A percentile compares a stretch with the other conserved stretches of the same genome.
These are phyloP conservation scores for Colletotrichum sp. DNA, from an alignment of 2,329 filamentous ascomycete genomes.

Conservation along the genomic window DNA sequence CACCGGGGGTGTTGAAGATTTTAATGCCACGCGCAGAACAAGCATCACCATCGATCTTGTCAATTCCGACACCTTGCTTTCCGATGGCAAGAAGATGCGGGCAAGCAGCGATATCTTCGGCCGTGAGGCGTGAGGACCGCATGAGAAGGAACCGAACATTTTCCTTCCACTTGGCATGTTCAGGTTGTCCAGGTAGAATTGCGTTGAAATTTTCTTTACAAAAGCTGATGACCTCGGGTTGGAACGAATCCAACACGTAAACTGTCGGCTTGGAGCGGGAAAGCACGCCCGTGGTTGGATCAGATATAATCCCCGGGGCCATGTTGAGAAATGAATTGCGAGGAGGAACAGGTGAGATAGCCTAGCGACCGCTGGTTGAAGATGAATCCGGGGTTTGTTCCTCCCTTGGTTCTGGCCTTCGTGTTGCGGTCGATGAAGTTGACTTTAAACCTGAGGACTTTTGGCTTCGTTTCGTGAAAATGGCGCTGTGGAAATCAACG, in stretches of 20 bases:
- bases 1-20: conserved; percentile 53
- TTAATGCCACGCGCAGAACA: conserved; percentile 41
- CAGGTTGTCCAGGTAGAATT: conserved; percentile 36
- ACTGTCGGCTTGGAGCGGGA: conserved; percentile 38
- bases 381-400: not conserved
- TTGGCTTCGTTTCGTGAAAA: not conserved
- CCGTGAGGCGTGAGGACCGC: conserved; percentile 38
- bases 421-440: not conserved
- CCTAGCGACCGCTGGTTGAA: not conserved
- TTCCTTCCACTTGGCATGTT: conserved; percentile 41
- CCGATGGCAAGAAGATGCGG: conserved; percentile 45
- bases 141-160: conserved; percentile 45
- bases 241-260: conserved; percentile 44
- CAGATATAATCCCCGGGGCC: not conserved
- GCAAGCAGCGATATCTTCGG: conserved; percentile 38
- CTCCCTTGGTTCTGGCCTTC: not conserved
- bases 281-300: not conserved
- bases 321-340: not conserved
- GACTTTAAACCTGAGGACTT: not conserved
- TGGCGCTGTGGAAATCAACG: not conserved
- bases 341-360: not conserved
- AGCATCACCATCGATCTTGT: conserved; percentile 47
- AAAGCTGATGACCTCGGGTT: conserved; percentile 37
- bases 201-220: conserved; percentile 42
- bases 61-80: conserved; percentile 53